phyloP scores from a whole-genome alignment of 2,329 filamentous ascomycete genomes.

The Dryadomyces quercivorus region DNA sequence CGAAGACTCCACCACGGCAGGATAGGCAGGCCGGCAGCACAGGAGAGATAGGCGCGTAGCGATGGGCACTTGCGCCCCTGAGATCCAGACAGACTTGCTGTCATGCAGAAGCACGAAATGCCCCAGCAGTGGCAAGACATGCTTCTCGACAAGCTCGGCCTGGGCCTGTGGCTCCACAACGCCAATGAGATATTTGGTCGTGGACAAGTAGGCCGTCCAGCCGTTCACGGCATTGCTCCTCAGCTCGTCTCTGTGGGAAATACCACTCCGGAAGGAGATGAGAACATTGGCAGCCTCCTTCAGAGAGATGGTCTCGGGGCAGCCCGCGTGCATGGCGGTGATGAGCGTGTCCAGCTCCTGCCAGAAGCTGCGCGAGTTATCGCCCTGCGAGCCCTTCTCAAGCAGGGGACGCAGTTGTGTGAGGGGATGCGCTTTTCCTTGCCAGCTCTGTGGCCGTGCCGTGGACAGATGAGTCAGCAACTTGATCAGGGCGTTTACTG shows the following conservation, averaged over 20 bases:
- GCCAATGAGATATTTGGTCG: conserved; percentile 40
- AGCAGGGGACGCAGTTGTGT: conserved; percentile 58
- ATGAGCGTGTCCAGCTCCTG: conserved; percentile 51
- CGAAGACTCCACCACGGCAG: conserved; percentile 35
- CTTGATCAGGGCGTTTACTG: conserved; percentile 58
- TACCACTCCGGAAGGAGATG: conserved; percentile 55
- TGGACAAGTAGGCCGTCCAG: conserved; percentile 64
- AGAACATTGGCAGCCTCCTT: conserved; percentile 49
- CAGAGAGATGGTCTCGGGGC: conserved; percentile 28
- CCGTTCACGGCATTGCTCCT: conserved; percentile 53
- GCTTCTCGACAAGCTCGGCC: conserved; percentile 30
- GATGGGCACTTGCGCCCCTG: conserved; percentile 21
- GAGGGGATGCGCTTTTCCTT: conserved; percentile 39
- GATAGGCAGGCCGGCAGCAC: conserved; percentile 26
- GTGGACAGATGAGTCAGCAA: conserved; percentile 55
- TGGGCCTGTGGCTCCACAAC: conserved; percentile 32
- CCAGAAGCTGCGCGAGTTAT: conserved; percentile 54
- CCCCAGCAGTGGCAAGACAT: conserved; percentile 41
- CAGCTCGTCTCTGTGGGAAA: conserved; percentile 64
- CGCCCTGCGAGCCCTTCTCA: conserved; percentile 74
- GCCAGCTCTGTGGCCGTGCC: conserved; percentile 59
- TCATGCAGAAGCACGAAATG: conserved; percentile 37
- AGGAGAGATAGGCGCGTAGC: conserved; percentile 36
- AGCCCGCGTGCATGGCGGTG: conserved; percentile 30
- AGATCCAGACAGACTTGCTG: conserved; percentile 25